Conservation (phyloP, 208 protist genomes). For the Leishmania braziliensis region DNA sequence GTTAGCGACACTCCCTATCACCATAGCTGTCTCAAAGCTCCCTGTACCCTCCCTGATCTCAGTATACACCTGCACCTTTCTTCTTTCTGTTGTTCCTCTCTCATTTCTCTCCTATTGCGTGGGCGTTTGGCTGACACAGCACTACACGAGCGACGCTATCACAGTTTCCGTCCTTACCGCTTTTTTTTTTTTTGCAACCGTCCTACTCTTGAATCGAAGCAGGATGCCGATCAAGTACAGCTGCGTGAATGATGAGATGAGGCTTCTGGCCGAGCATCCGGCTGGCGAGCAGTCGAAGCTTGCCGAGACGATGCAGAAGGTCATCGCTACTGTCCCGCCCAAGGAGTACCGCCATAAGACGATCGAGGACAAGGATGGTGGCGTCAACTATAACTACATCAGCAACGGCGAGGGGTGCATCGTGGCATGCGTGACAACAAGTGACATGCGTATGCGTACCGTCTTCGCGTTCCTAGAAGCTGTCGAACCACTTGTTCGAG, state of each 20-base stretch:
- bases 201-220: neutral
- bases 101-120: neutral
- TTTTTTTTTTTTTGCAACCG: neutral
- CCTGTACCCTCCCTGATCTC: neutral
- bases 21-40: neutral
- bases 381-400: conserved; percentile 93
- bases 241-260: conserved; percentile 86
- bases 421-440: conserved; percentile 85
- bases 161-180: no score
- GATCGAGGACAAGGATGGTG: conserved; percentile 90
- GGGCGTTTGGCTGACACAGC: neutral
- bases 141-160: neutral
- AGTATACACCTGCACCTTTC: neutral
- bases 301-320: conserved; percentile 88
- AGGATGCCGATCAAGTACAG: conserved; percentile 91
- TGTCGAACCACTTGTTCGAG: conserved; percentile 84
- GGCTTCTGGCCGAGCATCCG: conserved; percentile 83
- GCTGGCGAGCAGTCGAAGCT: conserved; percentile 72
- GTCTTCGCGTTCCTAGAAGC: conserved; percentile 91
- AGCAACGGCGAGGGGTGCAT: conserved; percentile 89
- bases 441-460: conserved; percentile 90
- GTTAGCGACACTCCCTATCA: neutral
- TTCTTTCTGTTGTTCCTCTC: neutral
- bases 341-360: conserved; percentile 90
- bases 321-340: conserved; percentile 82